Base-by-base conservation (phyloP, 768 basidiomycete species). In the Ramaria rubella region DNA sequence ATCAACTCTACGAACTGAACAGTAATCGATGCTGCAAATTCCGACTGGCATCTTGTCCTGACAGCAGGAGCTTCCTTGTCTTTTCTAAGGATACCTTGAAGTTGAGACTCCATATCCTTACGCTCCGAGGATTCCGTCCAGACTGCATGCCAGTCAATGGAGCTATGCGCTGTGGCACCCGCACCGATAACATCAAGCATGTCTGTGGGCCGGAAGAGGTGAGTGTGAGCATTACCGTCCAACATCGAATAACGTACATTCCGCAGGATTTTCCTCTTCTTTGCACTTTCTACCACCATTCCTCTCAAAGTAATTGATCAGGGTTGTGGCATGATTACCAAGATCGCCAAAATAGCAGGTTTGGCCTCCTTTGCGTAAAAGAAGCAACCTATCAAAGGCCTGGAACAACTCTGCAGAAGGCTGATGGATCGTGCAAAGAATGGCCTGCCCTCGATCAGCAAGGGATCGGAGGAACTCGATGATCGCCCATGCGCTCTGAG, bases 401-500 rank as follows among this genome's bases (percentile, higher is more conserved):
- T 88, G 81, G 74, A 93, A 94, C 26, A 93, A 72, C 64, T 92
- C 83, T 2, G 87, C 87, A 24, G 90, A 91, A 3, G 77, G 77
- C 54, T 74, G 73, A 60, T 73, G 72, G 57, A 75, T 72, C 23
- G 89, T 94, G 83, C 91, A 94, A n/a, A 94, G 73, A 61, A 94
- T 92, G 30, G 90, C 86, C 65, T 92, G 91, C 1, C 92, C 92
- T 59, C 79, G 81, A 58, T 87, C 79, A 7, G 90, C 89, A 29
- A 94, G 80, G 45, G 82, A 78, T 9, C 85, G 76, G 43, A 94
- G 72, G 73, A 94, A 90, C 2, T 75, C 70, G 52, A 90, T 72
- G 59, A 92, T 90, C 4, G 84, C 84, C 88, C 89, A 90, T 2
- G 90, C 90, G 53, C 84, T 87, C 68, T 91, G 89, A 2, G 89